Evolutionary conservation across 352 stramenopile genomes (phyloP), one percentile per base, ranked within the genome.

Genomic region (Phytopythium mirpurense): DNA sequence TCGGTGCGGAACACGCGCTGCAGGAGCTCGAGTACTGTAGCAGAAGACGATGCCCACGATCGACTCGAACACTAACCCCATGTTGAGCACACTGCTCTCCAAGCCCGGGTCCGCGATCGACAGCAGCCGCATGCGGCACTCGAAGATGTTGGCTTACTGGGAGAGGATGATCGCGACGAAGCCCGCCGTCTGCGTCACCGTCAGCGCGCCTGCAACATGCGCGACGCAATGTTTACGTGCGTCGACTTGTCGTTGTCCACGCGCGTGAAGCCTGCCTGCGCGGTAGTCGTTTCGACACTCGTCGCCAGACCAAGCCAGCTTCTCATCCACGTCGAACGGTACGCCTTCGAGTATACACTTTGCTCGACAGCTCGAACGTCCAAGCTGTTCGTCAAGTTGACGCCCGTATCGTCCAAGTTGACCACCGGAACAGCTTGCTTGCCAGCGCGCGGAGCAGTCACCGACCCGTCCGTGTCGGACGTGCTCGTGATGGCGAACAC

Each of bases 1-100:
- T 82, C 59, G 5, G 87, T 96, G 18, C 71, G 70, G 50, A 96
- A 81, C 24, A 80, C 80, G 26, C 67, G 57, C 45, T 93, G 74
- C 38, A 96, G 62, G 27, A 74, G 73, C 9, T 62, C 68, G 19
- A 68, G 65, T n/a, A n/a, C n/a, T n/a, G 77, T 96, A 96, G 59
- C 74, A 84, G 44, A 96, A 77, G 29, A 76, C 72, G 18, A 63
- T 65, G 55, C 78, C 83, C 7, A 96, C 43, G 32, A 93, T 60
- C 35, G 85, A 87, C 74, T 96, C 88, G 58, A 93, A 95, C 21
- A 88, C 56, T 21, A 96, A 70, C 14, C 83, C 83, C 66, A 95
- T 94, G 66, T 95, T 93, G 56, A 97, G 77, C 55, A 90, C 78
- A 10, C 59, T 78, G 70, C 96, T 96, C 35, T 72, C 53, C 81